These are phyloP conservation scores for Geranium brycei DNA, from an alignment of 345 rosid species.

Conservation along the genomic window DNA sequence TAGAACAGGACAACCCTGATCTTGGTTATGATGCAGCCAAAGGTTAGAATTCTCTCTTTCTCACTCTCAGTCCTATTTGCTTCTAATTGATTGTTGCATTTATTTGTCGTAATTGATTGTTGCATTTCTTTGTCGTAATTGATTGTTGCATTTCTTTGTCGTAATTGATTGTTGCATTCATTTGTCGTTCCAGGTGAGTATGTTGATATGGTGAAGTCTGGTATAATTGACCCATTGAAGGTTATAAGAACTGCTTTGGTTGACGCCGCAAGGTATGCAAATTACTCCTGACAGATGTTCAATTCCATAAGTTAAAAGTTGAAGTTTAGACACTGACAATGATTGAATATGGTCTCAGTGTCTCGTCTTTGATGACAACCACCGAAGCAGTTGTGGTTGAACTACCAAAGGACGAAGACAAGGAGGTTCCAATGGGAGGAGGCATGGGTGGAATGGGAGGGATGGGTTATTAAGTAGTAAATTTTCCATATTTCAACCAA, in stretches of 20 bases:
- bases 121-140: background rate
- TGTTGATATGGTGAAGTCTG: constrained; percentile 86
- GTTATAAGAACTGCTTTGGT: constrained; percentile 92
- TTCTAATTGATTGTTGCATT: background rate
- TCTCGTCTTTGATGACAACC: constrained; percentile 83
- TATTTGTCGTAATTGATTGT: background rate
- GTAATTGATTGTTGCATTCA: too few species aligned
- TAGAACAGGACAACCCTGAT: constrained; percentile 75
- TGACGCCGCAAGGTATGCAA: constrained; percentile 71
- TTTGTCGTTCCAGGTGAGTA: constrained; percentile 48
- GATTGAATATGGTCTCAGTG: constrained; percentile 32
- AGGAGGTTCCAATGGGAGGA: constrained; percentile 45
- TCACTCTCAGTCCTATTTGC: background rate
- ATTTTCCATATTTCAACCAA: too few species aligned
- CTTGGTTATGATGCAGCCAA: constrained; percentile 95
- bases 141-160: too few species aligned
- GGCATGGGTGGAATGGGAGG: constrained; percentile 66
- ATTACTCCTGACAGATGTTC: too few species aligned
- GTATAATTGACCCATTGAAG: constrained; percentile 87
- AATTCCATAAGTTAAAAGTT: too few species aligned
- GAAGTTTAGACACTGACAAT: too few species aligned
- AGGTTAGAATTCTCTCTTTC: constrained; percentile 27
- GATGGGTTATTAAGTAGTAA: constrained; percentile 54
- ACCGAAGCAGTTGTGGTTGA: constrained; percentile 82
- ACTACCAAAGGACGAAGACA: constrained; percentile 75